These are phyloP conservation scores for Gnomoniopsis sp. DNA, from an alignment of 2,329 filamentous ascomycete species.

Conservation along the genomic window DNA sequence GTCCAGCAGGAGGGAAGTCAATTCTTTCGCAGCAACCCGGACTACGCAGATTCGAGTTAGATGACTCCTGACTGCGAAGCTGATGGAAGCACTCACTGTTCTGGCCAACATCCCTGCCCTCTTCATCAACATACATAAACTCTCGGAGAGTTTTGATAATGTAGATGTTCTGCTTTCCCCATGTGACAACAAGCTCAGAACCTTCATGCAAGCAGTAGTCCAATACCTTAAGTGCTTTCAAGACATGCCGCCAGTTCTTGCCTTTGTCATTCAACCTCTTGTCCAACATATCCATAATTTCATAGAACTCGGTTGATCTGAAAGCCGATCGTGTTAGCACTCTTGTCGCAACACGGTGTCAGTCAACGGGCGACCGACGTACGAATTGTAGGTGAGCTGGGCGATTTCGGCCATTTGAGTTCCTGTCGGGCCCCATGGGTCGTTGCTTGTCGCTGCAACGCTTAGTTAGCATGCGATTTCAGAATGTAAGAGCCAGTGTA, in stretches of 20 bases:
- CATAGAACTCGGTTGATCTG: constrained; percentile 95
- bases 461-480: constrained; percentile 26
- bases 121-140: constrained; percentile 95
- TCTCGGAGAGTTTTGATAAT: constrained; percentile 98
- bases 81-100: constrained; percentile 63
- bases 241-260: constrained; percentile 98
- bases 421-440: constrained; percentile 96
- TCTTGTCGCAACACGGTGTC: not conserved
- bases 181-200: constrained; percentile 93
- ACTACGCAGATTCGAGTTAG: constrained; percentile 50
- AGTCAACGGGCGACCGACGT: constrained; percentile 35
- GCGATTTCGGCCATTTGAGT: constrained; percentile 99
- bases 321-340: constrained; percentile 4
- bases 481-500: not conserved
- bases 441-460: constrained; percentile 88
- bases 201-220: constrained; percentile 98
- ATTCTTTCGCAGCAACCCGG: constrained; percentile 90
- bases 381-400: constrained; percentile 97
- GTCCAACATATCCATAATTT: constrained; percentile 99
- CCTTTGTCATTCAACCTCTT: constrained; percentile 98
- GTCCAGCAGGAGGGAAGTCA: constrained; percentile 87
- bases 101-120: constrained; percentile 90
- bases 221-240: constrained; percentile 95
- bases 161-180: constrained; percentile 96
- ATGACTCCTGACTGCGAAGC: too few relatives aligned